Percentiles rank a stretch among this genome's conserved stretches.
Evolutionary conservation across 2,329 filamentous ascomycete species (phyloP).

Genomic region (Phialocephala sp.): DNA sequence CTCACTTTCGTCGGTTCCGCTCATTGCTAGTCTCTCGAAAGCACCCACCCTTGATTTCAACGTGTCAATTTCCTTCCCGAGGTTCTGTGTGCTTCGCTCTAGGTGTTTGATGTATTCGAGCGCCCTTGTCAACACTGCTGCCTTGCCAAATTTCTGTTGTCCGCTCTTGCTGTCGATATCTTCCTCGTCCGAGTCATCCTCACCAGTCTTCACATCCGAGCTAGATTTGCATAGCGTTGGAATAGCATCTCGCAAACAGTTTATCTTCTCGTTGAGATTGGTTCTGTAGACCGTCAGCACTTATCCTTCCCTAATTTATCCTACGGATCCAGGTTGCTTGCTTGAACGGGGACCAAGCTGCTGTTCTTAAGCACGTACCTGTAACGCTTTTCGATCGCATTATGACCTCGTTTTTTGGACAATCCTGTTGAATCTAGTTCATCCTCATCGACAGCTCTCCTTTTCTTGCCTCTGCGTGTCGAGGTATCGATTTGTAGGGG

Average conservation of each 20-base stretch:
- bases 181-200: conserved; percentile 7
- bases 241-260: conserved; percentile 25
- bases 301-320: neutral
- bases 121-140: conserved; percentile 32
- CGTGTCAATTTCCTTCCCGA: conserved; percentile 24
- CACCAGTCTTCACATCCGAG: conserved; percentile 9
- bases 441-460: conserved; percentile 20
- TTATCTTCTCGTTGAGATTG: conserved; percentile 36
- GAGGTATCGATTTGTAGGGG: neutral
- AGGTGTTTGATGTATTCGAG: conserved; percentile 35
- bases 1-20: conserved; percentile 19
- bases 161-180: conserved; percentile 17
- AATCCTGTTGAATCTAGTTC: conserved; percentile 15
- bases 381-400: conserved; percentile 31
- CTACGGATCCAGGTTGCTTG: neutral
- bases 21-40: conserved; percentile 30
- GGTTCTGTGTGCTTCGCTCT: conserved; percentile 27
- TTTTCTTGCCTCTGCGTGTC: conserved; percentile 24
- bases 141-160: conserved; percentile 34
- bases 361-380: conserved; percentile 7
- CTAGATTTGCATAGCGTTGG: conserved; percentile 18
- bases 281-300: conserved; percentile 14
- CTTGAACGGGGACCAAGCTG: neutral
- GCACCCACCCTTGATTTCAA: conserved; percentile 27
- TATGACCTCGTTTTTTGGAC: conserved; percentile 29